phyloP scores from a whole-genome alignment of 2,329 filamentous ascomycete genomes.

The Alternaria arborescens region DNA sequence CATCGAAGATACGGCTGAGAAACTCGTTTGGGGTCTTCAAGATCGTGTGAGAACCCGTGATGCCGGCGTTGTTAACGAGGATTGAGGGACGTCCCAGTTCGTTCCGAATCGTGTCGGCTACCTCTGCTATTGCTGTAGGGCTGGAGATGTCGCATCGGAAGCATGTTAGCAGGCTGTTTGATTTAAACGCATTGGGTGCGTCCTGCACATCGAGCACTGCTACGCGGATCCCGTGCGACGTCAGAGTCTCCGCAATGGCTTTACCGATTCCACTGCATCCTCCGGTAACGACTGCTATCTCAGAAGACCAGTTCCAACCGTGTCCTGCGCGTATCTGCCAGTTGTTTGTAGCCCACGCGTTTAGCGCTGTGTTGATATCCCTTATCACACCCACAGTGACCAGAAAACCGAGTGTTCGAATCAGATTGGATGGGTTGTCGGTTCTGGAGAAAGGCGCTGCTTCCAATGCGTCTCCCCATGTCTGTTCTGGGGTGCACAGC shows the following conservation, averaged over 20 bases:
- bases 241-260: slow-evolving; percentile 22
- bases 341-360: slow-evolving; percentile 13
- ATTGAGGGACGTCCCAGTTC: slow-evolving; percentile 26
- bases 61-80: slow-evolving; percentile 36
- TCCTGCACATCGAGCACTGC: slow-evolving; percentile 25
- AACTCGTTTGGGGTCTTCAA: slow-evolving; percentile 11
- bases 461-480: not conserved
- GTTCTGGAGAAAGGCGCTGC: not conserved
- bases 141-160: slow-evolving; percentile 29
- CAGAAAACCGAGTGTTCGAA: slow-evolving; percentile 5
- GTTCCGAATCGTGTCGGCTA: slow-evolving; percentile 16
- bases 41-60: slow-evolving; percentile 20
- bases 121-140: slow-evolving; percentile 14
- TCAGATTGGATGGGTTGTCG: not conserved
- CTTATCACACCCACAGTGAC: slow-evolving; percentile 1
- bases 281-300: slow-evolving; percentile 28
- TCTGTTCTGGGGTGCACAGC: slow-evolving; percentile 2
- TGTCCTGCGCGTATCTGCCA: slow-evolving; percentile 12
- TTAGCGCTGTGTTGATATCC: slow-evolving; percentile 8
- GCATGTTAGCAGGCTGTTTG: slow-evolving; percentile 20
- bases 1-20: slow-evolving; percentile 23
- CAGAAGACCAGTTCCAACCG: slow-evolving; percentile 24
- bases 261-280: slow-evolving; percentile 26
- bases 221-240: slow-evolving; percentile 17
- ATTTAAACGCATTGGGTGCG: slow-evolving; percentile 9